These are phyloP conservation scores for Calonectria fujianensis DNA, from an alignment of 2,329 filamentous ascomycete species.

Conservation along the genomic window DNA sequence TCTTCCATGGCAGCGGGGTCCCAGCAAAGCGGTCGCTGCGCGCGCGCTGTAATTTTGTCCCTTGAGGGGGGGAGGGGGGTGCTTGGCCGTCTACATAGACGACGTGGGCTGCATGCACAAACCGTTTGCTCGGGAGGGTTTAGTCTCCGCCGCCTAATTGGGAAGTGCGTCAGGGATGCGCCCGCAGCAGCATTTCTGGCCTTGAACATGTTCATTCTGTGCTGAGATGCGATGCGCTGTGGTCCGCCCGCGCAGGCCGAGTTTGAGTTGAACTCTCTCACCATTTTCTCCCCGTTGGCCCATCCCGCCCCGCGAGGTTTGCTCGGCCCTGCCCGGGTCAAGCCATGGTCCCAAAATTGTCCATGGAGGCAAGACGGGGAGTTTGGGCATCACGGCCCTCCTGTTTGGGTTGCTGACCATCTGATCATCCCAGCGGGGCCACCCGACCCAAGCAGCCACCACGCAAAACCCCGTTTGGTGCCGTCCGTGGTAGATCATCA, in stretches of 20 bases:
- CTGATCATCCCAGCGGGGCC: constrained; percentile 38
- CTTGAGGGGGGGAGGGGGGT: neutral
- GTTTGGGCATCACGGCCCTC: constrained; percentile 23
- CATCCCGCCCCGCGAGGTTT: neutral
- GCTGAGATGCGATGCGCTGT: neutral
- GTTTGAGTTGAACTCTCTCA: constrained; percentile 13
- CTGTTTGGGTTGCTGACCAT: constrained; percentile 32
- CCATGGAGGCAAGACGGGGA: constrained; percentile 16
- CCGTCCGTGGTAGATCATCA: constrained; percentile 31
- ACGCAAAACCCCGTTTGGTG: constrained; percentile 1
- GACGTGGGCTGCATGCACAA: constrained; percentile 8
- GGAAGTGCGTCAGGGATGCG: constrained; percentile 4
- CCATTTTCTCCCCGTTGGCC: neutral
- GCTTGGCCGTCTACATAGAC: neutral
- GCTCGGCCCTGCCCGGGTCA: constrained; percentile 18
- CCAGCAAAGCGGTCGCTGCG: constrained; percentile 1
- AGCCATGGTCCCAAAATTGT: constrained; percentile 2
- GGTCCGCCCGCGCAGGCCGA: neutral
- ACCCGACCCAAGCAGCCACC: constrained; percentile 28
- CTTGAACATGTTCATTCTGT: constrained; percentile 11
- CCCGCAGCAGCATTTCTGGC: neutral
- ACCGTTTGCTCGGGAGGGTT: neutral
- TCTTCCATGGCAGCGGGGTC: constrained; percentile 11
- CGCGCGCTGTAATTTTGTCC: neutral
- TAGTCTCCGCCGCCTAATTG: neutral